Evolutionary conservation across 2,329 filamentous ascomycete genomes (phyloP), one percentile per base, ranked within the genome.

Genomic region (Sphaerostilbella broomeana): DNA sequence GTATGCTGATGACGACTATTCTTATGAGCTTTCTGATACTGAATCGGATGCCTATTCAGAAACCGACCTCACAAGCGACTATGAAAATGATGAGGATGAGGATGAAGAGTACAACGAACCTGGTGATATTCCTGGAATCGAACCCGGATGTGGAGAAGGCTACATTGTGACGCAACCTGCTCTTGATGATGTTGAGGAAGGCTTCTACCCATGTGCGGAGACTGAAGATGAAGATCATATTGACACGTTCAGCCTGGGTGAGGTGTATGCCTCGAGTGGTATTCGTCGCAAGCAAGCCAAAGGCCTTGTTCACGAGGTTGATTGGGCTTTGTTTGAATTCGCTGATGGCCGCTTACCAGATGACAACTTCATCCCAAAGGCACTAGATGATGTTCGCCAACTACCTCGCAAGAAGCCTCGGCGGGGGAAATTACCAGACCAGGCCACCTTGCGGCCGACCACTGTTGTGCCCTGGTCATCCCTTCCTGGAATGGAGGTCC

Each of bases 311-410:
- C 90, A 95, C 57, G 90, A 97, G 60, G 88, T 97, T 30, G 90
- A 97, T 60, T 97, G 90, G 90, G 88, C 89, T 0, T 68, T 97
- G 3, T 88, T 97, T 51, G 79, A 85, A 49, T 86, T 97, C 47
- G 69, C 82, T 9, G 70, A 81, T 4, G 73, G 81, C 9, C 78
- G 90, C 1, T 66, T 81, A 11, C 85, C 90, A 3, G 68, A 74
- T 0, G 73, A 77, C 43, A 95, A 95, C 51, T 62, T 76, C 9
- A 81, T 95, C 16, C 77, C 77, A 2, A 38, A 51, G 30, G 44
- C 55, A 13, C 24, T 47, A 16, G 41, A 40, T 20, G 34, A 29
- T 7, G 42, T 46, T 4, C 45, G 45, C 2, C 43, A 39, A 32
- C 33, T 45, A 45, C 35, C 7, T 47, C 24, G 37, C 17, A 53